Evolutionary conservation across 805 yeast genomes (phyloP).

Genomic region (Lipomyces kockii): DNA sequence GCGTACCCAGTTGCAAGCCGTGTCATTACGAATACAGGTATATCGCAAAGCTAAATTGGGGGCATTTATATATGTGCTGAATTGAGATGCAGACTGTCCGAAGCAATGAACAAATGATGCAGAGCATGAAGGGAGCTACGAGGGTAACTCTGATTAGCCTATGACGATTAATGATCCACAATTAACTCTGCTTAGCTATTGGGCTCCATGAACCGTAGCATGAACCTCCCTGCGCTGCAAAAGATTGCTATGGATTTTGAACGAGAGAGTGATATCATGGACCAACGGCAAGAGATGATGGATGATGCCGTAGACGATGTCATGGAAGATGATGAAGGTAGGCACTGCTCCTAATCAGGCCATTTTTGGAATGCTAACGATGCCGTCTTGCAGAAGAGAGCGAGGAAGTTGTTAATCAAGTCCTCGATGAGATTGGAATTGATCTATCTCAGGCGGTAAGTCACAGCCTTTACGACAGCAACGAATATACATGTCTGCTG

Average conservation of each 20-base stretch:
- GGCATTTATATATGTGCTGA: not conserved
- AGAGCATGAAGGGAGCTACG: conserved; percentile 93
- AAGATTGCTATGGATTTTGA: conserved; percentile 95
- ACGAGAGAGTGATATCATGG: conserved; percentile 93
- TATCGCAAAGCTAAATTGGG: not conserved
- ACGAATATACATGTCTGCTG: not conserved
- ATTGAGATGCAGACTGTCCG: conserved; percentile 61
- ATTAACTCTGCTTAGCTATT: conserved; percentile 50
- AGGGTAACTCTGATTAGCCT: conserved; percentile 41
- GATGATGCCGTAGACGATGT: conserved; percentile 97
- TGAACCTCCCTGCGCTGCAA: conserved; percentile 89
- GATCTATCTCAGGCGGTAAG: conserved; percentile 59
- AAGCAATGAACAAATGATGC: conserved; percentile 93
- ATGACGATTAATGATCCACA: not conserved
- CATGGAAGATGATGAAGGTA: conserved; percentile 82
- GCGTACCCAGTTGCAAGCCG: conserved; percentile 96
- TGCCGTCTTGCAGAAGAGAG: conserved; percentile 34
- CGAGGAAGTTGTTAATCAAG: conserved; percentile 65
- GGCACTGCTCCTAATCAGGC: not conserved
- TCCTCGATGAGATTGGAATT: conserved; percentile 94
- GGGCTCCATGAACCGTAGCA: conserved; percentile 82
- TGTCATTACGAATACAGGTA: conserved; percentile 79
- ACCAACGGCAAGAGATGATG: conserved; percentile 98
- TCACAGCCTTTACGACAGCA: not conserved
- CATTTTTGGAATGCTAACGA: not conserved